These are phyloP conservation scores for Omphalea diandra DNA, from an alignment of 441 rosid species.

Conservation along the genomic window DNA sequence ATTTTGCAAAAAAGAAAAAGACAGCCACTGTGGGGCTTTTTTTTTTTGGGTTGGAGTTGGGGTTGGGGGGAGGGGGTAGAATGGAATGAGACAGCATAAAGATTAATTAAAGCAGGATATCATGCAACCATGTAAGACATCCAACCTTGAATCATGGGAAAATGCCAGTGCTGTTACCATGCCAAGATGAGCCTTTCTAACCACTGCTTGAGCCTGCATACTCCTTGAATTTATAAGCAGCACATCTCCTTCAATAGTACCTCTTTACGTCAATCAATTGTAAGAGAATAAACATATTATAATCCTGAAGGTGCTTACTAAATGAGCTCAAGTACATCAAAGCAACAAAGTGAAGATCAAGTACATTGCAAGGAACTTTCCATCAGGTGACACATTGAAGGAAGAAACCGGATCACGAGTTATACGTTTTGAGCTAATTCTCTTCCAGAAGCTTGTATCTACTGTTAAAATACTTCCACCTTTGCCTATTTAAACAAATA, in stretches of 20 bases:
- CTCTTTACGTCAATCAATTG: slow-evolving; percentile 46
- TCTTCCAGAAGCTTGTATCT: slow-evolving; percentile 69
- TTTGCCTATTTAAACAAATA: slow-evolving; percentile 40
- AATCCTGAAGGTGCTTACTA: slow-evolving; percentile 7
- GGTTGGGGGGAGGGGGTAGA: no score
- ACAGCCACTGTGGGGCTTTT: not conserved
- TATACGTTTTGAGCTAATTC: slow-evolving; percentile 52
- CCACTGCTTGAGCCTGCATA: slow-evolving; percentile 42
- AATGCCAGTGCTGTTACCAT: slow-evolving; percentile 77
- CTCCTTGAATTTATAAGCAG: slow-evolving; percentile 49
- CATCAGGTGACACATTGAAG: slow-evolving; percentile 80
- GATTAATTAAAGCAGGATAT: not conserved
- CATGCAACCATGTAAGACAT: slow-evolving; percentile 8
- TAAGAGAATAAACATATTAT: slow-evolving; percentile 1
- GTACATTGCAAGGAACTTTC: slow-evolving; percentile 83
- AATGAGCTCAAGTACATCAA: slow-evolving; percentile 14
- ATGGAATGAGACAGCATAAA: not conserved
- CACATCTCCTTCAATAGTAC: slow-evolving; percentile 69
- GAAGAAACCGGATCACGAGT: slow-evolving; percentile 58
- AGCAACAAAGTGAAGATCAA: slow-evolving; percentile 12
- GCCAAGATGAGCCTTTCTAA: slow-evolving; percentile 80
- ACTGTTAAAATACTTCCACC: slow-evolving; percentile 74
- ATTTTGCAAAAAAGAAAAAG: not conserved
- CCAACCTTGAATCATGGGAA: slow-evolving; percentile 88
- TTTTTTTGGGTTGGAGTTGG: no score